Base-by-base conservation (phyloP, 1,139 yeast species). In the Pichia sorboxylosa region DNA sequence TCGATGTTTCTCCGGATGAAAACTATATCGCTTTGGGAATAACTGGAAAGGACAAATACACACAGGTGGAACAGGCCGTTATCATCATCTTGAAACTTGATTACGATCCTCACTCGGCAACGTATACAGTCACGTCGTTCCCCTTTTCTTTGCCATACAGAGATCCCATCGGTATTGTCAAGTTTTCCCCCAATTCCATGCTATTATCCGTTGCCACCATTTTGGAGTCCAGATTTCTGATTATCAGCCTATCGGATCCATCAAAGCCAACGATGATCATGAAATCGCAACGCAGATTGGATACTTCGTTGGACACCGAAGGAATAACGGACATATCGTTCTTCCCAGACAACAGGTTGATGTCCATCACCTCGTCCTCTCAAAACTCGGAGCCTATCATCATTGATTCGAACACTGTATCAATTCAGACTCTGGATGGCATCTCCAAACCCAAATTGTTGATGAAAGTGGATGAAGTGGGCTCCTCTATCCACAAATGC, bases 321-420 rank as follows among this genome's bases (percentile, higher is more conserved):
- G 96, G 96, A 1, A 80, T 85, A 29, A 87, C 97, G 0, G 83
- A 78, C 41, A 60, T 82, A n/a, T 69, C 70, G 37, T 79, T 85
- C 52, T 73, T 76, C 52, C 81, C 80, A 0, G 67, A 72, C 40
- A 66, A 69, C 36, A 59, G 72, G 34, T 52, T 64, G 27, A 64
- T 76, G 67, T 65, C 73, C 13, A 63, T 76, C 6, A 68, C 81
- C 0, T 71, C 81, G 1, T 69, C 68, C 5, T 75, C 81, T 3
- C 66, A 66, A 33, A 66, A 69, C 37, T 63, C 77, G 2, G 66
- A 75, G 3, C 80, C 83, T 0, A 69, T 76, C 31, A 62, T 76
- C 8, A 61, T 76, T 17, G 79, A 73, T 42, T 66, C 77, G 6
- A 65, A 66, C 36, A 64, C 72, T 11, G 55, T 63, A 28, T 52